phyloP scores from a whole-genome alignment of 2,329 filamentous ascomycete genomes.

The Trichoderma sp. region DNA sequence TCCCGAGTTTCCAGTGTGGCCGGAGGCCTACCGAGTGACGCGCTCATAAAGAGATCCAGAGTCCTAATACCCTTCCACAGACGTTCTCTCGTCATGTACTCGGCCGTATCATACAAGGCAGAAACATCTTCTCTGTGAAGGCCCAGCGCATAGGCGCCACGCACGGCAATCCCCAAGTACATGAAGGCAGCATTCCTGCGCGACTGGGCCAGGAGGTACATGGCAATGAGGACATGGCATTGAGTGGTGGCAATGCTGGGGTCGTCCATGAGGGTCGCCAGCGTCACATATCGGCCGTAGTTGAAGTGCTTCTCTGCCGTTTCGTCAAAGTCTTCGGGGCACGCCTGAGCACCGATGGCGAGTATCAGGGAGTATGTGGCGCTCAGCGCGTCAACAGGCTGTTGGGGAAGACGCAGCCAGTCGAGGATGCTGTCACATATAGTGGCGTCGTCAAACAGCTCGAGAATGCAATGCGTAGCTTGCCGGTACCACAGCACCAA shows the following conservation, averaged over 20 bases:
- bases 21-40: conserved; percentile 1
- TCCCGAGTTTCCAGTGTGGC: neutral
- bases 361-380: conserved; percentile 9
- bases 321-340: conserved; percentile 4
- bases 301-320: conserved; percentile 8
- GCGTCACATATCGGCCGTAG: conserved; percentile 8
- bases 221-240: conserved; percentile 7
- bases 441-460: neutral
- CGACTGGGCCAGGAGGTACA: neutral
- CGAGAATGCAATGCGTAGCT: conserved; percentile 6
- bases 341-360: conserved; percentile 7
- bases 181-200: conserved; percentile 12
- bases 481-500: neutral
- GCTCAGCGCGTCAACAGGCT: neutral
- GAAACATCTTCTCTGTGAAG: neutral
- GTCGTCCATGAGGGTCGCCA: conserved; percentile 13
- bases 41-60: neutral
- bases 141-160: neutral
- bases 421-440: conserved; percentile 2
- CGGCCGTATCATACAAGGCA: neutral
- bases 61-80: neutral
- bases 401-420: neutral
- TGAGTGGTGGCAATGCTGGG: conserved; percentile 13
- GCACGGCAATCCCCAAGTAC: conserved; percentile 11
- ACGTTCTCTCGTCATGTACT: conserved; percentile 2